phyloP scores from a whole-genome alignment of 371 early-diverging fungal genomes.

The Mortierella sp. region DNA sequence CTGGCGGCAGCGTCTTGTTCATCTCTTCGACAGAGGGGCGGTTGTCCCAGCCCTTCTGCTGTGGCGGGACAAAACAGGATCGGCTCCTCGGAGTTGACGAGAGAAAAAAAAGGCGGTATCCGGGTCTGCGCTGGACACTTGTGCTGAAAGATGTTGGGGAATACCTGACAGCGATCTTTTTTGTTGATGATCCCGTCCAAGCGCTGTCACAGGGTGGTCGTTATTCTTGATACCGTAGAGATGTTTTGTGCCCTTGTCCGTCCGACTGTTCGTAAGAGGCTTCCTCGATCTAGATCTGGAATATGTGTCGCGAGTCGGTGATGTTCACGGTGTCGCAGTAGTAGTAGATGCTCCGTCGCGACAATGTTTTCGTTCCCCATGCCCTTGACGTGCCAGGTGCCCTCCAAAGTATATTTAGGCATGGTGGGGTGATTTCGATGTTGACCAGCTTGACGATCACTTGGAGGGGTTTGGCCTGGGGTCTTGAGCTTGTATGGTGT shows the following conservation, averaged over 20 bases:
- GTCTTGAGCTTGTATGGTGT: neutral
- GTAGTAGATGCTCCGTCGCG: constrained; percentile 70
- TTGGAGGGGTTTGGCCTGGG: neutral
- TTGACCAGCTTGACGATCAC: constrained; percentile 57
- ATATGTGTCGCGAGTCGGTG: constrained; percentile 58
- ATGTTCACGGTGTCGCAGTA: constrained; percentile 75
- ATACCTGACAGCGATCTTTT: constrained; percentile 66
- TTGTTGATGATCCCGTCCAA: constrained; percentile 49
- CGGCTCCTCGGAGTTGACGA: constrained; percentile 38
- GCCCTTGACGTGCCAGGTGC: constrained; percentile 77
- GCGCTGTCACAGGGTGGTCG: constrained; percentile 32
- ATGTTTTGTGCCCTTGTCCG: constrained; percentile 8
- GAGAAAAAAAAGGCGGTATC: constrained; percentile 70
- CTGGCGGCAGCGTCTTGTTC: neutral
- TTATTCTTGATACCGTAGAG: constrained; percentile 24
- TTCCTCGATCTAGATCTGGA: constrained; percentile 54
- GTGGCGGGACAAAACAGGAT: constrained; percentile 60
- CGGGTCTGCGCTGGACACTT: constrained; percentile 60
- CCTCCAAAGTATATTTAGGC: constrained; percentile 66
- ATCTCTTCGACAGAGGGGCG: neutral
- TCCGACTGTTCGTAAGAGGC: constrained; percentile 45
- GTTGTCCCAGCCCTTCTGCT: constrained; percentile 46
- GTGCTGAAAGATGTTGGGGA: constrained; percentile 78
- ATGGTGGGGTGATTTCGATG: constrained; percentile 69
- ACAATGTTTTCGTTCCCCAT: constrained; percentile 73